phyloP scores from a whole-genome alignment of 805 yeast species.

The Jamesozyma lodderae region DNA sequence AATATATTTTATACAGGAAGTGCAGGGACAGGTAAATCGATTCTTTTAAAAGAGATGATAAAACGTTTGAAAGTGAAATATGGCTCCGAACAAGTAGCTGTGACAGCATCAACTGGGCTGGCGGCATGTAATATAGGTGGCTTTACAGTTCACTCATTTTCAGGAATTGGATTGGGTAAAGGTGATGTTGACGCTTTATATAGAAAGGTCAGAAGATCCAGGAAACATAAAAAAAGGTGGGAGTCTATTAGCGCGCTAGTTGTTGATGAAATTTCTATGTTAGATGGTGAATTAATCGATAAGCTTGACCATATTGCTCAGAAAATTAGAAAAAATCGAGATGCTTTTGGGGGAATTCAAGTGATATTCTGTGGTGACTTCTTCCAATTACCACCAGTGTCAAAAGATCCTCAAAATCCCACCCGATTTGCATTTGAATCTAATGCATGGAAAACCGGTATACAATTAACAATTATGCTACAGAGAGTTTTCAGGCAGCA shows the following conservation, averaged over 20 bases:
- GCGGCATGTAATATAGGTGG: slow-evolving; percentile 83
- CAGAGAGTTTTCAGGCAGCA: slow-evolving; percentile 67
- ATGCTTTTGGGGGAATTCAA: slow-evolving; percentile 78
- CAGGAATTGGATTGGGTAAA: slow-evolving; percentile 68
- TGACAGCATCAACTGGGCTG: slow-evolving; percentile 78
- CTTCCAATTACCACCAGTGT: slow-evolving; percentile 66
- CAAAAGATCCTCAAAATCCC: slow-evolving; percentile 23
- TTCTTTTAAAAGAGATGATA: slow-evolving; percentile 60
- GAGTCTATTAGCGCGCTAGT: slow-evolving; percentile 45
- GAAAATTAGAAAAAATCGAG: slow-evolving; percentile 34
- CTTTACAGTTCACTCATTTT: slow-evolving; percentile 62
- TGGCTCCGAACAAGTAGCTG: slow-evolving; percentile 48
- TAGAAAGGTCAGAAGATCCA: slow-evolving; percentile 45
- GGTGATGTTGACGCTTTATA: slow-evolving; percentile 40
- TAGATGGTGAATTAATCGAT: slow-evolving; percentile 58
- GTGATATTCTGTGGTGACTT: slow-evolving; percentile 72
- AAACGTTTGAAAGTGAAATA: slow-evolving; percentile 40
- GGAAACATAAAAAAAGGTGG: slow-evolving; percentile 49
- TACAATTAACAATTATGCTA: slow-evolving; percentile 49
- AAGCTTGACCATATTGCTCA: slow-evolving; percentile 55
- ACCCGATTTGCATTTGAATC: slow-evolving; percentile 56
- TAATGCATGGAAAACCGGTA: slow-evolving; percentile 49
- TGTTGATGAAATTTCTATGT: slow-evolving; percentile 76
- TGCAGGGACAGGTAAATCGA: slow-evolving; percentile 97
- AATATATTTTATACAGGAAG: slow-evolving; percentile 91